These are phyloP conservation scores for Rhodotorula toruloides DNA, from an alignment of 768 basidiomycete genomes.

Conservation along the genomic window DNA sequence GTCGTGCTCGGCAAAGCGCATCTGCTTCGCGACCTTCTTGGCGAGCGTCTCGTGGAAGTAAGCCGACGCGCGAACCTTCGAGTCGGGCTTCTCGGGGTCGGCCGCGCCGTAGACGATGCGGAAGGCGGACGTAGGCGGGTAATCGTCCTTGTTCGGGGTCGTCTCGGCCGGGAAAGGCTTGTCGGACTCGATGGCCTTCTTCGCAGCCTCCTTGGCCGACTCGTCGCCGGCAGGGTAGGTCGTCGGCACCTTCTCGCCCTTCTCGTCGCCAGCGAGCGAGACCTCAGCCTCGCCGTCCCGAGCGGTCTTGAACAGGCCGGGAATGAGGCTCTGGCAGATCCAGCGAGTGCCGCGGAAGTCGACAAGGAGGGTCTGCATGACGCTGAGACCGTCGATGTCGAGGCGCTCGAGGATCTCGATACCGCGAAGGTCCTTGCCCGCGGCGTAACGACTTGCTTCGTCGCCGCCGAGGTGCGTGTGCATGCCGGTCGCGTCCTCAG, in stretches of 20 bases:
- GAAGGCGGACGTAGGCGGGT: constrained; percentile 44
- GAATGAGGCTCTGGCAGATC: constrained; percentile 51
- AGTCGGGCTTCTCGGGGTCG: constrained; percentile 47
- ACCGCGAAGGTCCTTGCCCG: constrained; percentile 50
- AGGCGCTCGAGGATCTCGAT: constrained; percentile 49
- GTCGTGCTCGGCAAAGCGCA: constrained; percentile 48
- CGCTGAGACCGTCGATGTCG: constrained; percentile 45
- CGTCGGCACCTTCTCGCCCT: no score
- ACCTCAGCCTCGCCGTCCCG: constrained; percentile 41
- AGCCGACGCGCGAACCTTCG: constrained; percentile 26
- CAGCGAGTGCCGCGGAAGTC: constrained; percentile 51
- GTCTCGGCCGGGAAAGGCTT: constrained; percentile 33
- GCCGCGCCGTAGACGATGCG: constrained; percentile 50
- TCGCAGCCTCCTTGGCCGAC: constrained; percentile 26
- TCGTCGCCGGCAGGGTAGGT: constrained; percentile 29
- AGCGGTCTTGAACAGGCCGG: constrained; percentile 49
- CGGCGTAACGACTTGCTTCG: constrained; percentile 49
- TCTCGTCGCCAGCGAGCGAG: constrained; percentile 37
- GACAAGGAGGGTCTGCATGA: constrained; percentile 49
- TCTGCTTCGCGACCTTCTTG: constrained; percentile 46
- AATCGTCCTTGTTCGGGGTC: constrained; percentile 45
- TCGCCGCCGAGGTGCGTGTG: constrained; percentile 50
- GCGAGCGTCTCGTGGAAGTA: constrained; percentile 49
- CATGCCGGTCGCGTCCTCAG: constrained; percentile 49
- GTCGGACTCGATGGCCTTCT: constrained; percentile 29